Conservation (phyloP, 2,329 filamentous ascomycete genomes). For the Macrophomina phaseolina region DNA sequence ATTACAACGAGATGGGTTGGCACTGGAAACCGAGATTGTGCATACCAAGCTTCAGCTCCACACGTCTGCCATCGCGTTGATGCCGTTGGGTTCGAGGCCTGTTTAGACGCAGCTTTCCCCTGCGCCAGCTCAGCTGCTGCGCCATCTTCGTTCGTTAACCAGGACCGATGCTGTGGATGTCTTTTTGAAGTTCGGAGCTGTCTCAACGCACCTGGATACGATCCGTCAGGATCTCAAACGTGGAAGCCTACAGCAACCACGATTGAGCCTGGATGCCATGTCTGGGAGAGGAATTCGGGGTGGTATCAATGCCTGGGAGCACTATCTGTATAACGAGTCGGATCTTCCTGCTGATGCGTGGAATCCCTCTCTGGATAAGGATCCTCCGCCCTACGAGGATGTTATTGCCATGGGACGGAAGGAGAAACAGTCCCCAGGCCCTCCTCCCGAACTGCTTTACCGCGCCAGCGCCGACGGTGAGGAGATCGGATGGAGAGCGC, state of each 20-base stretch:
- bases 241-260: neutral
- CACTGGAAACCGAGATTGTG: neutral
- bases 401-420: neutral
- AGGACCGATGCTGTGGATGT: neutral
- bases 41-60: neutral
- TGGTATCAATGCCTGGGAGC: neutral
- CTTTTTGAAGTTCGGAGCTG: neutral
- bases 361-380: neutral
- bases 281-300: neutral
- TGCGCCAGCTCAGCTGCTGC: neutral
- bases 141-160: neutral
- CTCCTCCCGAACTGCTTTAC: neutral
- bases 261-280: neutral
- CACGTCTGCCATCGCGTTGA: neutral
- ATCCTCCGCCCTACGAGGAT: neutral
- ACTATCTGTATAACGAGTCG: neutral
- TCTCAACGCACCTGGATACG: neutral
- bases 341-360: neutral
- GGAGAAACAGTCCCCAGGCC: neutral
- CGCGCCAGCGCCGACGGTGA: neutral
- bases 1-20: neutral
- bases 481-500: neutral
- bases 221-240: neutral
- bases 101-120: neutral
- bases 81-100: neutral